These are phyloP conservation scores for Cladosporium sp. DNA, from an alignment of 2,329 filamentous ascomycete species.

Conservation along the genomic window DNA sequence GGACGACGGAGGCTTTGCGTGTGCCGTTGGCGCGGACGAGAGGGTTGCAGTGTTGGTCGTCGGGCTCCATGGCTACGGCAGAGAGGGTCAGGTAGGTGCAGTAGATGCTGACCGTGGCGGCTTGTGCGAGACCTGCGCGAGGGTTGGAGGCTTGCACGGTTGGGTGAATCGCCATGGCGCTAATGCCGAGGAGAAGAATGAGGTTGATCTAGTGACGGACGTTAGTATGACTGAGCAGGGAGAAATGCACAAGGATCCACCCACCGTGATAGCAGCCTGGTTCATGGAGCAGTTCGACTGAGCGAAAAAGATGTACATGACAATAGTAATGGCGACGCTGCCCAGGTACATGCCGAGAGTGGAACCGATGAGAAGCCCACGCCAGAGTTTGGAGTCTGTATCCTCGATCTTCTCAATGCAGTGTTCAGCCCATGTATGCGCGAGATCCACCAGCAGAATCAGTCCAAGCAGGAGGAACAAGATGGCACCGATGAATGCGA, in stretches of 20 bases:
- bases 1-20: conserved; percentile 81
- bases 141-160: conserved; percentile 87
- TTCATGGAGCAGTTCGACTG: conserved; percentile 83
- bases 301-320: conserved; percentile 98
- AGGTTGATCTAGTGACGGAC: conserved; percentile 63
- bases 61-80: conserved; percentile 96
- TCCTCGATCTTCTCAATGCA: conserved; percentile 92
- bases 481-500: conserved; percentile 83
- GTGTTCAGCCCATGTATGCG: conserved; percentile 95
- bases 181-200: conserved; percentile 74
- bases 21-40: conserved; percentile 81
- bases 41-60: conserved; percentile 91
- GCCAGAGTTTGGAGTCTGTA: conserved; percentile 79
- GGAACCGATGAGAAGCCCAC: conserved; percentile 81
- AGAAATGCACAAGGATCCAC: conserved; percentile 20
- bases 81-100: conserved; percentile 99
- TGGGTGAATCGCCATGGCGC: conserved; percentile 83
- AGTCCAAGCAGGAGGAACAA: conserved; percentile 90
- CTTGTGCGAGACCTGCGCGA: conserved; percentile 92
- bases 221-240: conserved; percentile 4
- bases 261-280: conserved; percentile 81
- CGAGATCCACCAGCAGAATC: conserved; percentile 88
- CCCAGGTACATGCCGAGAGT: conserved; percentile 91
- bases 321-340: conserved; percentile 86
- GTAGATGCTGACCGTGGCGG: conserved; percentile 94